A percentile compares a stretch with the other conserved stretches of the same genome.
phyloP scores from a whole-genome alignment of 257 asterid genomes.

The Forsythia suspensa region DNA sequence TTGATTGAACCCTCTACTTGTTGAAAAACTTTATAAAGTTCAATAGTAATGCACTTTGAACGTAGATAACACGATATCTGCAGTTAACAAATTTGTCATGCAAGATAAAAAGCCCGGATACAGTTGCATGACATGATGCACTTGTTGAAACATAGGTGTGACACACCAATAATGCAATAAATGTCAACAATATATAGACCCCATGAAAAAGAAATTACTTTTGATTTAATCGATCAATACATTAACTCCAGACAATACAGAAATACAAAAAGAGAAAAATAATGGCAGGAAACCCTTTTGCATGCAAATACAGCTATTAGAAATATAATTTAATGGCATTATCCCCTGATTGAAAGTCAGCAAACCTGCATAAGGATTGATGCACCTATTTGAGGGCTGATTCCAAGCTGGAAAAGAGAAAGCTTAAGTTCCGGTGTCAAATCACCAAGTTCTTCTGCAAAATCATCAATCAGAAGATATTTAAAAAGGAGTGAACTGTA shows the following conservation, averaged over 20 bases:
- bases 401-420: constrained; percentile 92
- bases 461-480: constrained; percentile 13
- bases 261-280: background rate
- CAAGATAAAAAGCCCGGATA: background rate
- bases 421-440: constrained; percentile 84
- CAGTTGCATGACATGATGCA: background rate
- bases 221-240: background rate
- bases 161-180: background rate
- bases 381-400: constrained; percentile 97
- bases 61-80: background rate
- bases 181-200: background rate
- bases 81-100: background rate
- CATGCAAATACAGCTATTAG: background rate
- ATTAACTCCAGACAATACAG: background rate
- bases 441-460: constrained; percentile 92
- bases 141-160: background rate
- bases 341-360: constrained; percentile 21
- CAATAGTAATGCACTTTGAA: background rate
- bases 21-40: background rate
- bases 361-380: constrained; percentile 95
- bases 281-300: background rate
- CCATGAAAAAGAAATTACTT: background rate
- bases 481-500: background rate
- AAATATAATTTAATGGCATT: background rate
- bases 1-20: background rate